Conservation (phyloP, 2,329 filamentous ascomycete species). For the Penicillium sp. region DNA sequence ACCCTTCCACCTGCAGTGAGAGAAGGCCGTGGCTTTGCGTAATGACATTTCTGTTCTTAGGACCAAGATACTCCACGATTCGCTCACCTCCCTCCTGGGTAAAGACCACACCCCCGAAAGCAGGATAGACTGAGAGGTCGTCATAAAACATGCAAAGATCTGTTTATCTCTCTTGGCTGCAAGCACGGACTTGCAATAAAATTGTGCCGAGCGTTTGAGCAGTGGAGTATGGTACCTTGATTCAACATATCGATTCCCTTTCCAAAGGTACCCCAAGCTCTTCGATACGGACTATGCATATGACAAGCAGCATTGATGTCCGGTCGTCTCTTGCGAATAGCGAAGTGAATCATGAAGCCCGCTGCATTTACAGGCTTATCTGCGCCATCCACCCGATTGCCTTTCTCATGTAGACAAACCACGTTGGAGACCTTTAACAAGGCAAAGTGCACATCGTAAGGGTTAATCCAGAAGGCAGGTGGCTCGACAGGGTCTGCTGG, state of each 20-base stretch:
- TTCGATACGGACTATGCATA: slow-evolving; percentile 48
- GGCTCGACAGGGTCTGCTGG: slow-evolving; percentile 22
- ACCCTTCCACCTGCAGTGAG: slow-evolving; percentile 67
- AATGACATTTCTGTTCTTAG: slow-evolving; percentile 22
- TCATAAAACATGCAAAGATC: slow-evolving; percentile 29
- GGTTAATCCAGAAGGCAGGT: slow-evolving; percentile 43
- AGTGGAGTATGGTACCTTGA: slow-evolving; percentile 29
- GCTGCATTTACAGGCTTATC: slow-evolving; percentile 46
- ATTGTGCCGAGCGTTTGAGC: no score
- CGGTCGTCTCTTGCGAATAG: slow-evolving; percentile 48
- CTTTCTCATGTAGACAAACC: slow-evolving; percentile 47
- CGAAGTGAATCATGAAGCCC: slow-evolving; percentile 51
- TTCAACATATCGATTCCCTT: slow-evolving; percentile 46
- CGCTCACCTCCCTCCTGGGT: slow-evolving; percentile 47
- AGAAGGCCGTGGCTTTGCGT: slow-evolving; percentile 40
- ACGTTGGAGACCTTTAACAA: slow-evolving; percentile 50
- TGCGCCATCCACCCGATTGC: slow-evolving; percentile 46
- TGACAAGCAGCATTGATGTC: slow-evolving; percentile 51
- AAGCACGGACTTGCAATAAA: neutral
- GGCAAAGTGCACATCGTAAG: slow-evolving; percentile 46
- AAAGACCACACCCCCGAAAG: slow-evolving; percentile 52
- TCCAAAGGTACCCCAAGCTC: slow-evolving; percentile 32
- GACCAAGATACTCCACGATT: slow-evolving; percentile 40
- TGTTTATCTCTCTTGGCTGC: neutral
- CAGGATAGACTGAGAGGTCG: slow-evolving; percentile 38